A percentile compares a stretch with the other conserved stretches of the same genome.
Conservation (phyloP, 2,329 filamentous ascomycete species). For the Colletotrichum musicola region DNA sequence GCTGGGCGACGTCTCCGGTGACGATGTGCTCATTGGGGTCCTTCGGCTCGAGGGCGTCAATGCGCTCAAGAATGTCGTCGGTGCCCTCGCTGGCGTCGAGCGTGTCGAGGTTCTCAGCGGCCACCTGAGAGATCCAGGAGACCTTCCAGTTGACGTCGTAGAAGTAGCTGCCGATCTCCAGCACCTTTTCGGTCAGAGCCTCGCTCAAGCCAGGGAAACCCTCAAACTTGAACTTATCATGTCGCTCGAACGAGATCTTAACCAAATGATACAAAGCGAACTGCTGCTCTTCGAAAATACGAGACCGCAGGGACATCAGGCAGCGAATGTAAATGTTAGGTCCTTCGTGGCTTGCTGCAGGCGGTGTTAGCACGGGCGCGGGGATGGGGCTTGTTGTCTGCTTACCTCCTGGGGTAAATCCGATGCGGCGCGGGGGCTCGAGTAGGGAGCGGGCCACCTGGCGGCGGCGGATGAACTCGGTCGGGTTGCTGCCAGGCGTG, state of each 20-base stretch:
- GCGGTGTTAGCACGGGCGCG: background rate
- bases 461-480: slow-evolving; percentile 73
- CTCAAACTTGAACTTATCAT: slow-evolving; percentile 96
- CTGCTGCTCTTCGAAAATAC: slow-evolving; percentile 84
- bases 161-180: slow-evolving; percentile 83
- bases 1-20: slow-evolving; percentile 76
- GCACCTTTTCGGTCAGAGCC: slow-evolving; percentile 85
- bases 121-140: slow-evolving; percentile 67
- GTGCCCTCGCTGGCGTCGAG: slow-evolving; percentile 64
- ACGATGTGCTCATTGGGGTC: slow-evolving; percentile 76
- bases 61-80: slow-evolving; percentile 71
- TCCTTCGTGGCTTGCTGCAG: slow-evolving; percentile 72
- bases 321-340: slow-evolving; percentile 94
- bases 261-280: slow-evolving; percentile 94
- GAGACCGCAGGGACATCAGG: slow-evolving; percentile 84
- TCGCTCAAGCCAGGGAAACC: slow-evolving; percentile 91
- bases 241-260: slow-evolving; percentile 93
- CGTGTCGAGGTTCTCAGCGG: slow-evolving; percentile 61
- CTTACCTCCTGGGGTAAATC: slow-evolving; percentile 71
- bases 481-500: slow-evolving; percentile 80
- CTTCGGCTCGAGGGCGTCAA: slow-evolving; percentile 71
- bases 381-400: slow-evolving; percentile 39
- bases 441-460: slow-evolving; percentile 52
- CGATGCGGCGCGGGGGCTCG: slow-evolving; percentile 30
- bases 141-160: slow-evolving; percentile 87